Evolutionary conservation across 2,329 filamentous ascomycete species (phyloP).

Genomic region (Exophiala phaeomuriformis): DNA sequence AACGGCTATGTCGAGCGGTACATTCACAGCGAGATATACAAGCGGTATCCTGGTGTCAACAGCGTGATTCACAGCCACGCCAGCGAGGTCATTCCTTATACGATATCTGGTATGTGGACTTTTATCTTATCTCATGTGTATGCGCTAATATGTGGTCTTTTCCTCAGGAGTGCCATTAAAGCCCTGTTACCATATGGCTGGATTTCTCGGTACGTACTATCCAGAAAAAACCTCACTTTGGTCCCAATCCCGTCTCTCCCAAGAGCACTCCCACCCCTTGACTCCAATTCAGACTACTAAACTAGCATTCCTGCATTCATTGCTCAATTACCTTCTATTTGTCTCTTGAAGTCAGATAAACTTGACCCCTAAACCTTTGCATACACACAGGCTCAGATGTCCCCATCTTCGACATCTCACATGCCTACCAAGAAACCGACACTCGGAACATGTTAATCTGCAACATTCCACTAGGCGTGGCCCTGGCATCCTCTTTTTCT

Average conservation of each 20-base stretch:
- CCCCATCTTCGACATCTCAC: slow-evolving; percentile 30
- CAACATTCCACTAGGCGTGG: slow-evolving; percentile 31
- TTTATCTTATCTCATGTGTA: neutral
- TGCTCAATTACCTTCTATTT: too few relatives aligned
- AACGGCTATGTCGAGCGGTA: slow-evolving; percentile 41
- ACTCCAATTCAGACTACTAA: neutral
- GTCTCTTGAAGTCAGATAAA: too few relatives aligned
- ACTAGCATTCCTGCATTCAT: too few relatives aligned
- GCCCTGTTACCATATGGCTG: slow-evolving; percentile 40
- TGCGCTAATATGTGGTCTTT: neutral
- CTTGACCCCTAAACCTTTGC: too few relatives aligned
- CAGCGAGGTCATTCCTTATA: slow-evolving; percentile 39
- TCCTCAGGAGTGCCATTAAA: slow-evolving; percentile 33
- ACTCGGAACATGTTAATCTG: slow-evolving; percentile 36
- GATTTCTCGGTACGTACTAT: slow-evolving; percentile 36
- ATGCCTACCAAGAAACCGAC: slow-evolving; percentile 28
- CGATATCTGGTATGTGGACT: slow-evolving; percentile 29
- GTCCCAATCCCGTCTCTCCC: too few relatives aligned
- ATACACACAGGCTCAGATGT: too few relatives aligned
- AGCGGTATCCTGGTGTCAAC: slow-evolving; percentile 35
- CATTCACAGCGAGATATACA: slow-evolving; percentile 45
- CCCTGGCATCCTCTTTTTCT: slow-evolving; percentile 34
- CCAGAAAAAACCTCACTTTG: too few relatives aligned
- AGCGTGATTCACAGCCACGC: slow-evolving; percentile 43
- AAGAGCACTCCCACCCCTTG: slow-evolving; percentile 21